Conservation (phyloP, 2,329 filamentous ascomycete species). For the Phialophora tarda region DNA sequence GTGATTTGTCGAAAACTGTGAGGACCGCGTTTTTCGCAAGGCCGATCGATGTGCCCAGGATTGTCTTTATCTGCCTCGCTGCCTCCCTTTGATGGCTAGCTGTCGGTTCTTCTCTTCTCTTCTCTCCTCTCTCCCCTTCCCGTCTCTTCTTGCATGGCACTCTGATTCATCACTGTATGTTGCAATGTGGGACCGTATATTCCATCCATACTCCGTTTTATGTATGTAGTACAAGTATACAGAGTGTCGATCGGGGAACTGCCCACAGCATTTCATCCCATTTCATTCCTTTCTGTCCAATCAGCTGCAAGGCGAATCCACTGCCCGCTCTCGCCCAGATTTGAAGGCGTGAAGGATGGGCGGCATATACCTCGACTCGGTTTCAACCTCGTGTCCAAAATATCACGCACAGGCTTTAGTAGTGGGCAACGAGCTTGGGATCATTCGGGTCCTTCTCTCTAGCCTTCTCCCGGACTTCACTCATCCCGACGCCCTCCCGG, state of each 20-base stretch:
- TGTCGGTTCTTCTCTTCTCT: neutral
- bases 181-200: neutral
- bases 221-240: neutral
- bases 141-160: neutral
- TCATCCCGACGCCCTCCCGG: constrained; percentile 46
- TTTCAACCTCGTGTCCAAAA: neutral
- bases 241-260: neutral
- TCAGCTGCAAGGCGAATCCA: neutral
- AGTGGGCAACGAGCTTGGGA: neutral
- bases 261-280: neutral
- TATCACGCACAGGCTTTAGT: neutral
- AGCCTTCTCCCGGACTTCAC: constrained; percentile 42
- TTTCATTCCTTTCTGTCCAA: neutral
- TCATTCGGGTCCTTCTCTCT: constrained; percentile 20
- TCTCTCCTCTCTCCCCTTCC: neutral
- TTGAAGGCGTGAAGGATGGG: neutral
- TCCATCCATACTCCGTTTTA: neutral
- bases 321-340: neutral
- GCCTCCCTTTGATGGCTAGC: neutral
- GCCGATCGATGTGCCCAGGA: neutral
- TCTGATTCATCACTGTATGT: neutral
- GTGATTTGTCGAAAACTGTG: neutral
- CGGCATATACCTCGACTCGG: neutral
- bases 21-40: too few species aligned
- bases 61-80: neutral